Evolutionary conservation across 768 basidiomycete species (phyloP), one percentile per base, ranked within the genome.

Genomic region (Suillus alpinus): DNA sequence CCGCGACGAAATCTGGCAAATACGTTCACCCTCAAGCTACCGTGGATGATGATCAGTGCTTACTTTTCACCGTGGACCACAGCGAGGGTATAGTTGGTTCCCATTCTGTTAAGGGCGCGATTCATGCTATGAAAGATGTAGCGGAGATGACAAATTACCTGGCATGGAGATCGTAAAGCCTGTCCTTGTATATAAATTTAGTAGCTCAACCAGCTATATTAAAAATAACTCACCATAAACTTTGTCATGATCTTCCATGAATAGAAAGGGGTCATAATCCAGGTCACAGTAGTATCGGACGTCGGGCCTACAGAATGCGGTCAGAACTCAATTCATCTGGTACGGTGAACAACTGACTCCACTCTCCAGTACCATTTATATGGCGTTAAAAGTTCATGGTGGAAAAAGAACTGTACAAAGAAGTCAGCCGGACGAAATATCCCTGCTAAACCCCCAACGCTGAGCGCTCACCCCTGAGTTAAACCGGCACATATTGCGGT

Each of bases 401-500:
- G 71, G 72, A 78, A 87, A 72, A 87, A 87, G 74, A 79, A 83
- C 77, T 84, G 53, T 7, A 34, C 31, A 34, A 34, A 55, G 23
- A 58, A 59, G 41, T 69, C 40, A 66, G 59, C 51, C 12, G 51
- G 59, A 20, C 31, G 37, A 3, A 37, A 31, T 18, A 47, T 7
- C 18, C 16, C 2, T 14, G 41, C 39, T 12, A 46, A 46, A n/a
- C 43, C 16, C 16, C 14, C 34, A 4, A 36, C 14, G 8, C 14
- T 14, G 39, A 34, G 10, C 31, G 70, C 82, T 62, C 64, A 86
- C 85, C 2, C 86, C 88, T 1, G 86, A 88, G 71, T 89, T 87
- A 73, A 83, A 91, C 40, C 88, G 79, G 69, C 89, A 90, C 89
- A 91, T 89, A 59, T 89, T 87, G n/a, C 87, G 80, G 65, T 91